Evolutionary conservation across 768 basidiomycete species (phyloP).

Genomic region (Boletus subcaerulescens): DNA sequence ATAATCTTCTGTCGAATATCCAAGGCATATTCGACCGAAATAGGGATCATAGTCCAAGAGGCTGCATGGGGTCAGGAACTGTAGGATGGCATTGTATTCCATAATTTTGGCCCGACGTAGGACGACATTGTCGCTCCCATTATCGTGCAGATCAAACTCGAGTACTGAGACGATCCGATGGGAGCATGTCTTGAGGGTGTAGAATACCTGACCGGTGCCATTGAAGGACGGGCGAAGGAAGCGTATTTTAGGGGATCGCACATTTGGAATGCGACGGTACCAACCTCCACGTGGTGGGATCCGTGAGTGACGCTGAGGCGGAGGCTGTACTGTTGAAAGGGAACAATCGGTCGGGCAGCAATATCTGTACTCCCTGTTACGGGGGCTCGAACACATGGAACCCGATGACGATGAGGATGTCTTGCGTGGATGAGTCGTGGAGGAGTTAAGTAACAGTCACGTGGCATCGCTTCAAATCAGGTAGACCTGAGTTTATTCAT

Average conservation of each 20-base stretch:
- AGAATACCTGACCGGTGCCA: conserved; percentile 12
- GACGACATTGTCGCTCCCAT: background rate
- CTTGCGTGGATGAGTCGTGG: background rate
- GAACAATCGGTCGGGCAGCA: background rate
- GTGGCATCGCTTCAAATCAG: background rate
- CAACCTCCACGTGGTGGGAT: background rate
- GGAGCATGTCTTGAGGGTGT: background rate
- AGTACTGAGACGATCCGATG: conserved; percentile 1
- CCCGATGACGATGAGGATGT: background rate
- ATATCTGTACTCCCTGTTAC: too few species aligned
- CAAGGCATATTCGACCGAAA: conserved; percentile 14
- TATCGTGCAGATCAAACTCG: conserved; percentile 10
- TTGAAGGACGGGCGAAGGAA: conserved; percentile 9
- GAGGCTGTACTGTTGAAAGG: background rate
- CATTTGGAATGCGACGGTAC: conserved; percentile 8
- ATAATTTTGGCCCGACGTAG: background rate
- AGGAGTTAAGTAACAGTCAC: conserved; percentile 2
- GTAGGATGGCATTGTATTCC: conserved; percentile 4
- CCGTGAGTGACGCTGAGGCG: background rate
- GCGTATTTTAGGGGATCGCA: background rate
- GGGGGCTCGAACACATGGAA: conserved; percentile 13
- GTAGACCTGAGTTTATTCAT: too few species aligned
- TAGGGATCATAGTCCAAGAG: conserved; percentile 22
- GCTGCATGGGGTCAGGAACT: background rate
- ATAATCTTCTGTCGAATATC: background rate